Percentiles rank a stretch among this genome's conserved stretches.
Conservation (phyloP, 495 filamentous ascomycete species). For the Penicillium paxilli region DNA sequence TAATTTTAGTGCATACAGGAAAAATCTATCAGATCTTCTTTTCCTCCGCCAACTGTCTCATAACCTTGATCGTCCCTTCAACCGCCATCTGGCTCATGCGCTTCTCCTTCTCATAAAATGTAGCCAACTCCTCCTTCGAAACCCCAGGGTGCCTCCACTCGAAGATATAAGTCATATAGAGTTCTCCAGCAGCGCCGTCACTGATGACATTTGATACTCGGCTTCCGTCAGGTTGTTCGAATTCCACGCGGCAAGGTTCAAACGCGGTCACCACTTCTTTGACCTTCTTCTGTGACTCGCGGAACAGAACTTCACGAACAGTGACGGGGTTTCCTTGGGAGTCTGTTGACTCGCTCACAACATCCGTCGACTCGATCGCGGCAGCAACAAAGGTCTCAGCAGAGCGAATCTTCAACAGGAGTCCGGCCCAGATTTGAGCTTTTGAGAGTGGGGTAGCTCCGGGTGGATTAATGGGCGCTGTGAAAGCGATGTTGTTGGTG, state of each 20-base stretch:
- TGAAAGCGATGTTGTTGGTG: slow-evolving; percentile 49
- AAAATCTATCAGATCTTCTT: slow-evolving; percentile 19
- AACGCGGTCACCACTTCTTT: slow-evolving; percentile 29
- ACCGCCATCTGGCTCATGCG: slow-evolving; percentile 32
- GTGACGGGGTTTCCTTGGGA: slow-evolving; percentile 27
- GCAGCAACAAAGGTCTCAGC: slow-evolving; percentile 53
- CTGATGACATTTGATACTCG: slow-evolving; percentile 52
- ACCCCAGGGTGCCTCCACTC: slow-evolving; percentile 47
- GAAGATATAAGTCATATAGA: slow-evolving; percentile 57
- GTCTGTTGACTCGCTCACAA: slow-evolving; percentile 34
- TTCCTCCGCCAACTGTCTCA: slow-evolving; percentile 35
- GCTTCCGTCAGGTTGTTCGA: slow-evolving; percentile 33
- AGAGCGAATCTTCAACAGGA: slow-evolving; percentile 49
- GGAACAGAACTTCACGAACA: slow-evolving; percentile 26
- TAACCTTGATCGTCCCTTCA: slow-evolving; percentile 32
- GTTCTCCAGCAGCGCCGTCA: slow-evolving; percentile 40
- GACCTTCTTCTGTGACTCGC: slow-evolving; percentile 19
- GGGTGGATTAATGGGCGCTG: slow-evolving; percentile 52
- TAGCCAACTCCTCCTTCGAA: slow-evolving; percentile 29
- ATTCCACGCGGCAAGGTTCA: slow-evolving; percentile 29
- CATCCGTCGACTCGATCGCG: slow-evolving; percentile 43
- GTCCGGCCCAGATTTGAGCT: slow-evolving; percentile 51
- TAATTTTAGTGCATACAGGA: not conserved
- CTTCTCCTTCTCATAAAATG: slow-evolving; percentile 29
- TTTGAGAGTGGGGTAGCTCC: slow-evolving; percentile 39